These are phyloP conservation scores for Sugiyamaella grinbergsii DNA, from an alignment of 1,139 yeast genomes.

Conservation along the genomic window DNA sequence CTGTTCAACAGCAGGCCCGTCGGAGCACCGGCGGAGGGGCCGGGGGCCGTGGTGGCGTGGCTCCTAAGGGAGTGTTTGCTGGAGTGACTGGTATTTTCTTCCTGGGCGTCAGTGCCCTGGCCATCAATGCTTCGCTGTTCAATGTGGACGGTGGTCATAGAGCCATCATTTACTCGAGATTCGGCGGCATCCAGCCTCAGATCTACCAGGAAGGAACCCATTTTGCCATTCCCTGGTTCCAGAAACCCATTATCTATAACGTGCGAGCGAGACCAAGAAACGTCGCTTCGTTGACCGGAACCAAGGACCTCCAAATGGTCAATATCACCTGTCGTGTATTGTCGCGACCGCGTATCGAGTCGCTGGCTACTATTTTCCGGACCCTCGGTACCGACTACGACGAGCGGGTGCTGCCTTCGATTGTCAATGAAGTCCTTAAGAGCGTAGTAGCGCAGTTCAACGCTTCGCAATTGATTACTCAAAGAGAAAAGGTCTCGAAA, in stretches of 20 bases:
- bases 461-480: slow-evolving; percentile 96
- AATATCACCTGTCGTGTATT: slow-evolving; percentile 97
- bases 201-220: slow-evolving; percentile 96
- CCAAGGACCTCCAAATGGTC: slow-evolving; percentile 98
- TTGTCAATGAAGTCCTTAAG: slow-evolving; percentile 94
- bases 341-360: slow-evolving; percentile 78
- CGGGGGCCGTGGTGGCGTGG: slow-evolving; percentile 43
- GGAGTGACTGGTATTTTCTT: slow-evolving; percentile 78
- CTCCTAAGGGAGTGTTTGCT: slow-evolving; percentile 48
- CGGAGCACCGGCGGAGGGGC: slow-evolving; percentile 45
- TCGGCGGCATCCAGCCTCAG: slow-evolving; percentile 81
- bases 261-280: slow-evolving; percentile 97
- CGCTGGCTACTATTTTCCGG: slow-evolving; percentile 82
- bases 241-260: slow-evolving; percentile 88
- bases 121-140: slow-evolving; percentile 76
- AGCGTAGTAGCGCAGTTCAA: slow-evolving; percentile 98
- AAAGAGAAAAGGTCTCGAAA: slow-evolving; percentile 93
- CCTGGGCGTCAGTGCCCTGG: slow-evolving; percentile 69
- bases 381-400: slow-evolving; percentile 94
- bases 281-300: slow-evolving; percentile 96
- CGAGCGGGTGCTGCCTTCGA: slow-evolving; percentile 93
- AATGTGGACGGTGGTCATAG: slow-evolving; percentile 99
- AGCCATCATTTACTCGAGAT: slow-evolving; percentile 88
- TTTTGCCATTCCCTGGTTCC: slow-evolving; percentile 90
- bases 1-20: slow-evolving; percentile 63